A percentile compares a stretch with the other conserved stretches of the same genome.
These are phyloP conservation scores for Candida ficus DNA, from an alignment of 805 yeast species.

Conservation along the genomic window DNA sequence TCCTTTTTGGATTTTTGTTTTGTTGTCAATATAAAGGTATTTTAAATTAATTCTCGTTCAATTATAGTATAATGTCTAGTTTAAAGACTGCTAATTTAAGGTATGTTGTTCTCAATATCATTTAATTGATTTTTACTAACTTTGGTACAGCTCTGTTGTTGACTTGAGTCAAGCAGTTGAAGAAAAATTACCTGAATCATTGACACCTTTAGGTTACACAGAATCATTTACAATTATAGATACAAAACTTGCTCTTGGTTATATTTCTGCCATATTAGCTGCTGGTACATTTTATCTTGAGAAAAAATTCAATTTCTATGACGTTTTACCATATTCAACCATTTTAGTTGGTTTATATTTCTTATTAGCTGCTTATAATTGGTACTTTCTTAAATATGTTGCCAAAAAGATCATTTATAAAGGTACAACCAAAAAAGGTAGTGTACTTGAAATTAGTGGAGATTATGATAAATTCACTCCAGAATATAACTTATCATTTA, in stretches of 20 bases:
- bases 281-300: slow-evolving; percentile 45
- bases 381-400: slow-evolving; percentile 30
- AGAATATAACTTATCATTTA: slow-evolving; percentile 37
- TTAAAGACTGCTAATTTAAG: slow-evolving; percentile 14
- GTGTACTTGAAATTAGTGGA: slow-evolving; percentile 27
- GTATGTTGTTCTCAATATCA: too few species aligned
- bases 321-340: slow-evolving; percentile 36
- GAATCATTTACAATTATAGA: slow-evolving; percentile 40
- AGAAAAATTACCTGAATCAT: slow-evolving; percentile 11
- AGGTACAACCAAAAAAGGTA: slow-evolving; percentile 30
- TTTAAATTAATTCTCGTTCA: too few species aligned
- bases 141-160: slow-evolving; percentile 12
- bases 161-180: slow-evolving; percentile 14
- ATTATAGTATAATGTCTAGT: slow-evolving; percentile 6
- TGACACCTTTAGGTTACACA: slow-evolving; percentile 32
- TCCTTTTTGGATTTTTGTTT: neutral
- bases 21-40: neutral
- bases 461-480: slow-evolving; percentile 38
- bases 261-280: slow-evolving; percentile 43
- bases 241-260: slow-evolving; percentile 45
- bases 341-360: slow-evolving; percentile 36
- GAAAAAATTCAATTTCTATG: slow-evolving; percentile 40
- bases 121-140: too few species aligned
- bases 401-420: slow-evolving; percentile 40
- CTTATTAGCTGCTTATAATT: slow-evolving; percentile 32